phyloP scores from a whole-genome alignment of 805 yeast genomes.

The Saccharomyces eubayanus region DNA sequence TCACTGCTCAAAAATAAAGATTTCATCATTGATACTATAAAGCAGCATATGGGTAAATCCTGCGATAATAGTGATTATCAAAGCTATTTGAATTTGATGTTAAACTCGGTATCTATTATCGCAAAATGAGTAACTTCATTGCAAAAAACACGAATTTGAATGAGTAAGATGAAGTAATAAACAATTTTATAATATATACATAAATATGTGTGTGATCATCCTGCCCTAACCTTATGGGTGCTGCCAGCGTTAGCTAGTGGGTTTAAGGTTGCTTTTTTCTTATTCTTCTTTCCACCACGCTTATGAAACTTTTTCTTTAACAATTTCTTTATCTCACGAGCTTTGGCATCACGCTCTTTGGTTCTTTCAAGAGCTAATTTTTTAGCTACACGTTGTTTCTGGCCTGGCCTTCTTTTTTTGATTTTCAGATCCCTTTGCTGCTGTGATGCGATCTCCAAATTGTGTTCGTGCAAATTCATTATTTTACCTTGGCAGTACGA shows the following conservation, averaged over 20 bases:
- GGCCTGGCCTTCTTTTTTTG: constrained; percentile 25
- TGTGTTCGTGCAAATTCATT: constrained; percentile 13
- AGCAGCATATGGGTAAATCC: constrained; percentile 9
- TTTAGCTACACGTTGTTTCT: constrained; percentile 27
- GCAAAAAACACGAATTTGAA: background rate
- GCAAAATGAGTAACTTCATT: background rate
- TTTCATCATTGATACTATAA: constrained; percentile 16
- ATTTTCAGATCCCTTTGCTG: constrained; percentile 7
- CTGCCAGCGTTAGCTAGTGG: constrained; percentile 17
- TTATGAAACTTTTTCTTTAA: constrained; percentile 29
- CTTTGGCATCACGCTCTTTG: constrained; percentile 19
- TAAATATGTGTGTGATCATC: constrained; percentile 1
- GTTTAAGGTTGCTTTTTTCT: constrained; percentile 14
- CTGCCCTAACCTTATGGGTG: constrained; percentile 12
- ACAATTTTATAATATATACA: background rate
- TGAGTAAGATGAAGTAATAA: background rate
- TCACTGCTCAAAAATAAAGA: constrained; percentile 17
- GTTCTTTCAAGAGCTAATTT: constrained; percentile 18
- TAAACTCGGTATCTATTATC: constrained; percentile 16
- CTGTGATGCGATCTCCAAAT: constrained; percentile 11
- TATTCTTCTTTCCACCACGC: constrained; percentile 33
- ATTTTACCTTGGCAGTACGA: constrained; percentile 11
- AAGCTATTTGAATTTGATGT: constrained; percentile 15
- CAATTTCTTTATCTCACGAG: constrained; percentile 19
- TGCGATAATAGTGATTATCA: constrained; percentile 8